These are phyloP conservation scores for Leccinum insolens DNA, from an alignment of 1,284 basidiomycete species.

Conservation along the genomic window DNA sequence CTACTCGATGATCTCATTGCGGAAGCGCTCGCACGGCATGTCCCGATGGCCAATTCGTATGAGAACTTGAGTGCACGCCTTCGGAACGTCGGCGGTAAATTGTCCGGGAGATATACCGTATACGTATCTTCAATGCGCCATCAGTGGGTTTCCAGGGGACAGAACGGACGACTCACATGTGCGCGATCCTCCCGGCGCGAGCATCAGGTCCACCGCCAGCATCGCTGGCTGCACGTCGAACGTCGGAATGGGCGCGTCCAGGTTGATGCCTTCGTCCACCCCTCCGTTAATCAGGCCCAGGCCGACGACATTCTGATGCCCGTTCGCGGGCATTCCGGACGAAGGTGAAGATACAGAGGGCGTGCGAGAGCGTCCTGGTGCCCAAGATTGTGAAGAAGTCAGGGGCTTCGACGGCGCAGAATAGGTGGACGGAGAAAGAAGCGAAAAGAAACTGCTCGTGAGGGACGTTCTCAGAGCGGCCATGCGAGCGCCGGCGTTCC, in stretches of 20 bases:
- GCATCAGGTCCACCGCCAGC: conserved; percentile 79
- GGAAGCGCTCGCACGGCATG: conserved; percentile 63
- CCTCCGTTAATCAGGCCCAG: conserved; percentile 25
- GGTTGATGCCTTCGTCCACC: conserved; percentile 51
- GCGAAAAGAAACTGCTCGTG: conserved; percentile 53
- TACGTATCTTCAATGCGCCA: conserved; percentile 66
- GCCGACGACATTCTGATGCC: conserved; percentile 19
- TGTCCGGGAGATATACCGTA: conserved; percentile 71
- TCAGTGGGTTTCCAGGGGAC: background rate
- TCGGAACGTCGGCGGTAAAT: conserved; percentile 87
- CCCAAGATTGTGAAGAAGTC: conserved; percentile 31
- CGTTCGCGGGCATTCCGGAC: conserved; percentile 1
- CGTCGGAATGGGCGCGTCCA: conserved; percentile 74
- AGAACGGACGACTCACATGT: conserved; percentile 61
- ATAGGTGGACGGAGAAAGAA: conserved; percentile 46
- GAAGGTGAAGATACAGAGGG: conserved; percentile 22
- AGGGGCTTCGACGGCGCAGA: conserved; percentile 28
- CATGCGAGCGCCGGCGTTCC: conserved; percentile 41
- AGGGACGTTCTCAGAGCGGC: conserved; percentile 51
- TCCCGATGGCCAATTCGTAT: conserved; percentile 88
- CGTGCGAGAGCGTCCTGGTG: conserved; percentile 21
- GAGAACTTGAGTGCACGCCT: conserved; percentile 85
- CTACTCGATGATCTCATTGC: conserved; percentile 28
- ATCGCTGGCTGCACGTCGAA: conserved; percentile 83
- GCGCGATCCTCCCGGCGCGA: conserved; percentile 79